Evolutionary conservation across 768 basidiomycete genomes (phyloP).

Genomic region (Collybiopsis luxurians): DNA sequence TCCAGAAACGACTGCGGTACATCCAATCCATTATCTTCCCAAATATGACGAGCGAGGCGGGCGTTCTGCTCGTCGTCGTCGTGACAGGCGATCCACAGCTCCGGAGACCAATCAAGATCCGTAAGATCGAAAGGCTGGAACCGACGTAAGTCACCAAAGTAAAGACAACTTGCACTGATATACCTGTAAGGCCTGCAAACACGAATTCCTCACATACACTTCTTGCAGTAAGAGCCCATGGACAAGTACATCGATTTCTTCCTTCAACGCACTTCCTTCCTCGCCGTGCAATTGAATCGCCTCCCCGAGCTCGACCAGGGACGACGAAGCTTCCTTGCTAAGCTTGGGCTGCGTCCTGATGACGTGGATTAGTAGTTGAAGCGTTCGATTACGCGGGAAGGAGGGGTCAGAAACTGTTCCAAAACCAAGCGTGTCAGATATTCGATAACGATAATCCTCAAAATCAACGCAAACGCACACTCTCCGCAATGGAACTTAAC

Average conservation of each 20-base stretch:
- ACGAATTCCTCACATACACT: slow-evolving; percentile 82
- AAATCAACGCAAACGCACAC: slow-evolving; percentile 46
- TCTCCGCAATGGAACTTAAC: slow-evolving; percentile 70
- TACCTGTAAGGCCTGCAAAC: slow-evolving; percentile 89
- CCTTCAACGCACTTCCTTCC: slow-evolving; percentile 37
- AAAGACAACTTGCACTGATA: not conserved
- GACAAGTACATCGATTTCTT: slow-evolving; percentile 67
- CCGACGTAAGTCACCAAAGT: not conserved
- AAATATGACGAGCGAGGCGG: slow-evolving; percentile 72
- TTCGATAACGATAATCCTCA: not conserved
- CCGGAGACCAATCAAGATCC: slow-evolving; percentile 89
- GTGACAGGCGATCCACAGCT: slow-evolving; percentile 85
- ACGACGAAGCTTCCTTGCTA: slow-evolving; percentile 78
- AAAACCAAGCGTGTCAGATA: slow-evolving; percentile 8
- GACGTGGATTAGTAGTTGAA: slow-evolving; percentile 67
- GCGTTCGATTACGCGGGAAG: slow-evolving; percentile 73
- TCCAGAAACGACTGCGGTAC: slow-evolving; percentile 65
- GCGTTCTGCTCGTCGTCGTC: slow-evolving; percentile 87
- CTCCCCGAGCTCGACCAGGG: slow-evolving; percentile 78
- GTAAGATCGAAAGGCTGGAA: slow-evolving; percentile 88
- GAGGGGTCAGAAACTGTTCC: slow-evolving; percentile 67
- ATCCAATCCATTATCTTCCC: slow-evolving; percentile 96
- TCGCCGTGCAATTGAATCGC: slow-evolving; percentile 56
- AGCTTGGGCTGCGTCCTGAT: slow-evolving; percentile 78
- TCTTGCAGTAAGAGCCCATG: slow-evolving; percentile 81